Evolutionary conservation across 768 basidiomycete species (phyloP).

Genomic region (Austroboletus festivus): DNA sequence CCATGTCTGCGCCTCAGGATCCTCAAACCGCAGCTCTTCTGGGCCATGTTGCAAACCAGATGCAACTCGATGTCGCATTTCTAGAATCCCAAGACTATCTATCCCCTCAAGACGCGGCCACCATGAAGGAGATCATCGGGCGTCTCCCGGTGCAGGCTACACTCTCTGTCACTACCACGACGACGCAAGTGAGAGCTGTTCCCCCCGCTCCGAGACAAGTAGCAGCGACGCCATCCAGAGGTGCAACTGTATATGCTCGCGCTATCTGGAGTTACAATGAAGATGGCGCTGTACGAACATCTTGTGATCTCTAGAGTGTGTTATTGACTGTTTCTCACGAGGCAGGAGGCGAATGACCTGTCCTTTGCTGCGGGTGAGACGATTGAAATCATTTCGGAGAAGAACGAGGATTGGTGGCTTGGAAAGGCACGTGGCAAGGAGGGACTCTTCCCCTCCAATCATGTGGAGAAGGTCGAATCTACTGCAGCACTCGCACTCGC

Average conservation of each 20-base stretch:
- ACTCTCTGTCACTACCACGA: slow-evolving; percentile 10
- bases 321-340: slow-evolving; percentile 4
- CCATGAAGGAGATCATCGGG: slow-evolving; percentile 42
- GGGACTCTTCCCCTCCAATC: slow-evolving; percentile 76
- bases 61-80: slow-evolving; percentile 56
- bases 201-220: slow-evolving; percentile 15
- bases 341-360: slow-evolving; percentile 75
- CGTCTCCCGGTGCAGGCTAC: slow-evolving; percentile 38
- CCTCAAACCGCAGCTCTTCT: slow-evolving; percentile 44
- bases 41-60: slow-evolving; percentile 55
- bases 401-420: slow-evolving; percentile 86
- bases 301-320: not conserved
- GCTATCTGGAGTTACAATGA: slow-evolving; percentile 71
- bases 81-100: slow-evolving; percentile 54
- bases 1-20: slow-evolving; percentile 26
- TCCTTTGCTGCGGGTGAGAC: slow-evolving; percentile 73
- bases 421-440: slow-evolving; percentile 60
- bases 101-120: slow-evolving; percentile 43
- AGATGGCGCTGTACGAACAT: slow-evolving; percentile 42
- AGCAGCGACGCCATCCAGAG: slow-evolving; percentile 3
- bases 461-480: slow-evolving; percentile 57
- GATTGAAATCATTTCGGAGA: slow-evolving; percentile 76
- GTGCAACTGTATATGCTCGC: slow-evolving; percentile 36
- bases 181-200: too few relatives aligned
- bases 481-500: too few relatives aligned